Evolutionary conservation across 164 flowering plant species (phyloP).

Genomic region (Dillenia turbinata): DNA sequence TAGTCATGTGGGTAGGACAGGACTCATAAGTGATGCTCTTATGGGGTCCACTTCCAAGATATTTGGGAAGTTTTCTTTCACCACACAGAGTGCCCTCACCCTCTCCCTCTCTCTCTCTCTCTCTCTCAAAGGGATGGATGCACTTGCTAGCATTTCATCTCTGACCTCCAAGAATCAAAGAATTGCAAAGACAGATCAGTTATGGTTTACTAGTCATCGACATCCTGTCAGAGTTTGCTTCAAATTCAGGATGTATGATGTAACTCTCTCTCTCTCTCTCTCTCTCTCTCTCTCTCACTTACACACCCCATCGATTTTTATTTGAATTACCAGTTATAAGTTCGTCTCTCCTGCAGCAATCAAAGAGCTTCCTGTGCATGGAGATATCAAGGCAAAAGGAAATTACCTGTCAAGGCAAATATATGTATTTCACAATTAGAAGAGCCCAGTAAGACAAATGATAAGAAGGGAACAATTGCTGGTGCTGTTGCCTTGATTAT

Average conservation of each 20-base stretch:
- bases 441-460: slow-evolving; percentile 9
- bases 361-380: slow-evolving; percentile 6
- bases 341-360: slow-evolving; percentile 12
- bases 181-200: neutral
- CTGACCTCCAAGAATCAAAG: slow-evolving; percentile 5
- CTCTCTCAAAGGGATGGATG: slow-evolving; percentile 10
- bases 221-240: slow-evolving; percentile 8
- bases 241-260: slow-evolving; percentile 26
- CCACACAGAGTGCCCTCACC: too few relatives aligned
- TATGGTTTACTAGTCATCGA: slow-evolving; percentile 8
- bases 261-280: neutral
- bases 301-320: neutral
- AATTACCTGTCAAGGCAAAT: slow-evolving; percentile 6
- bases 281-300: too few relatives aligned
- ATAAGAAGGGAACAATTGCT: slow-evolving; percentile 49
- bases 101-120: too few relatives aligned
- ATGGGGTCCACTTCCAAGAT: too few relatives aligned
- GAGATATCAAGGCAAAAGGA: slow-evolving; percentile 5
- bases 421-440: slow-evolving; percentile 3
- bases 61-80: too few relatives aligned
- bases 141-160: slow-evolving; percentile 10
- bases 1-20: too few relatives aligned
- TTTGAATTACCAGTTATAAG: neutral
- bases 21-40: too few relatives aligned
- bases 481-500: slow-evolving; percentile 77